A percentile compares a stretch with the other conserved stretches of the same genome.
phyloP scores from a whole-genome alignment of 495 filamentous ascomycete species.

The Chaetomium cochliodes region DNA sequence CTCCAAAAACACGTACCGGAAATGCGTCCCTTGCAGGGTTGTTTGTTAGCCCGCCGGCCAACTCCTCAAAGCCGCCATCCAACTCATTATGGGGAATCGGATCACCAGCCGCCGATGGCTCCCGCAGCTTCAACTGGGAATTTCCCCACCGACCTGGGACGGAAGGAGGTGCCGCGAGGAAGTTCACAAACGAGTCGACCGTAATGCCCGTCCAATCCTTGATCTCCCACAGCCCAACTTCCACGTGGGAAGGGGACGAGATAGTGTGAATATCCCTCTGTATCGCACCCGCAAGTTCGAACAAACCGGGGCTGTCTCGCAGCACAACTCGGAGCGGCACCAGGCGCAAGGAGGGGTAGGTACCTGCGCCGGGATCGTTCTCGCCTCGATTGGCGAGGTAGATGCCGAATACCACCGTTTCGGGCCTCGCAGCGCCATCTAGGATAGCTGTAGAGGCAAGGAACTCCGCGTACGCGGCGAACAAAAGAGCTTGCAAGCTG shows the following conservation, averaged over 20 bases:
- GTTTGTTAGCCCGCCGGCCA: background rate
- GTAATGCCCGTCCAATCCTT: constrained; percentile 47
- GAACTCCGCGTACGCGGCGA: constrained; percentile 42
- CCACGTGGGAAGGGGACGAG: constrained; percentile 33
- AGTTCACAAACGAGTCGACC: constrained; percentile 57
- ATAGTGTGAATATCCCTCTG: constrained; percentile 46
- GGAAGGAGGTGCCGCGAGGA: constrained; percentile 42
- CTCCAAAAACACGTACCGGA: constrained; percentile 33
- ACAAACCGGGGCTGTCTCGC: constrained; percentile 4
- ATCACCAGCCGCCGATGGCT: background rate
- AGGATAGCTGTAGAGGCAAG: background rate
- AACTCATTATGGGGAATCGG: background rate
- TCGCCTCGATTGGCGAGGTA: constrained; percentile 47
- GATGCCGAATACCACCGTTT: constrained; percentile 42
- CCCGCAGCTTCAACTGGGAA: background rate
- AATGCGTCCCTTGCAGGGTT: constrained; percentile 36
- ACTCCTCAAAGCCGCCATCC: background rate
- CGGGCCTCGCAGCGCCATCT: background rate
- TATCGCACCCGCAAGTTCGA: constrained; percentile 35
- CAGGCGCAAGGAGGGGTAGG: constrained; percentile 44
- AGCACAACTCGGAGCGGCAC: constrained; percentile 41
- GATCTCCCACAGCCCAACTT: constrained; percentile 51
- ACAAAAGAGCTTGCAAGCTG: constrained; percentile 45
- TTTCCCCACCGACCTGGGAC: background rate
- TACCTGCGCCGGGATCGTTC: constrained; percentile 20